Evolutionary conservation across 345 rosid species (phyloP).

Genomic region (Acer campestre): DNA sequence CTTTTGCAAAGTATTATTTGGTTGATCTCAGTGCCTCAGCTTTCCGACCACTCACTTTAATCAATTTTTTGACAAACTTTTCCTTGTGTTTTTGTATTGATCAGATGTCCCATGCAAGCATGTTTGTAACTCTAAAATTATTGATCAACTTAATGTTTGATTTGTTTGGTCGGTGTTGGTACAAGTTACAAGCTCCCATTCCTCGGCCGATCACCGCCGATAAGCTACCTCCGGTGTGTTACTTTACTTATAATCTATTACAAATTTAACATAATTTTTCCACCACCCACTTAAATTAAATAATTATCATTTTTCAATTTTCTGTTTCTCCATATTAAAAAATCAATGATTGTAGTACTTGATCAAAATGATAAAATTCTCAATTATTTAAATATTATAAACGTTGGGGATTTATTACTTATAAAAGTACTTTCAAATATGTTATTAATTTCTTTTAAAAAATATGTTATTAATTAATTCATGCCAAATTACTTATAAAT

Average conservation of each 20-base stretch:
- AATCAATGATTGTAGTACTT: too few relatives aligned
- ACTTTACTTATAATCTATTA: background rate
- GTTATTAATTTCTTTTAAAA: too few relatives aligned
- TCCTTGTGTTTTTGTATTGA: background rate
- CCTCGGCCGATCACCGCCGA: constrained; percentile 5
- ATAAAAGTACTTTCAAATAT: too few relatives aligned
- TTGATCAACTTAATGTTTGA: too few relatives aligned
- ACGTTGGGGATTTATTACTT: too few relatives aligned
- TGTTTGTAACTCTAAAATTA: too few relatives aligned
- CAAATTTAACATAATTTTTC: background rate
- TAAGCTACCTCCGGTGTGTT: background rate
- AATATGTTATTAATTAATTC: too few relatives aligned
- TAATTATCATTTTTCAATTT: background rate
- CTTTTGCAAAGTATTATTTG: constrained; percentile 5
- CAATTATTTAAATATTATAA: too few relatives aligned
- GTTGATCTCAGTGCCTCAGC: constrained; percentile 11
- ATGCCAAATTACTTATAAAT: too few relatives aligned
- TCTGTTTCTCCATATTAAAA: background rate
- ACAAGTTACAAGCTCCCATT: background rate
- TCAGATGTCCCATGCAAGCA: too few relatives aligned
- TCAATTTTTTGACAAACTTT: background rate
- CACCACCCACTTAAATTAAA: background rate
- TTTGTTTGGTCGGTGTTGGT: too few relatives aligned
- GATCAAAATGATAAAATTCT: too few relatives aligned
- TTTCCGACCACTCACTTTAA: constrained; percentile 13